phyloP scores from a whole-genome alignment of 805 yeast genomes.

The Blastobotrys muscicola region DNA sequence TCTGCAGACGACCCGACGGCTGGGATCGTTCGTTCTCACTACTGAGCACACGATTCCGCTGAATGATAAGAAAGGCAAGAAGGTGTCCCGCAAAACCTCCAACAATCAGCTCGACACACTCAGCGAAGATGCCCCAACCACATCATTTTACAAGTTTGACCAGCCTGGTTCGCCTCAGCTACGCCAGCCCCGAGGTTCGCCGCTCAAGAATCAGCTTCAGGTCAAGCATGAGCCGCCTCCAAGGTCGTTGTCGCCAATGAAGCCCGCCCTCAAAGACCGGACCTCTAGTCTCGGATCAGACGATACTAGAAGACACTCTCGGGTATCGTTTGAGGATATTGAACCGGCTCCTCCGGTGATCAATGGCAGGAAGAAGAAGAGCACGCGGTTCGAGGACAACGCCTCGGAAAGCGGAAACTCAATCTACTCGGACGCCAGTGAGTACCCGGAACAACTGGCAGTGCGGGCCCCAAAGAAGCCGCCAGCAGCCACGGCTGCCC shows the following conservation, averaged over 20 bases:
- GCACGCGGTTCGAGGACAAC: constrained; percentile 6
- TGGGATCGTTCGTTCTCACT: constrained; percentile 29
- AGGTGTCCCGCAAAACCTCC: too few relatives aligned
- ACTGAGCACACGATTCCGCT: constrained; percentile 12
- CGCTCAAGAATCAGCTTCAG: background rate
- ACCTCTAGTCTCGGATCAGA: too few relatives aligned
- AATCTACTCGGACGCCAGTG: constrained; percentile 18
- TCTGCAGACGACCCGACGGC: constrained; percentile 28
- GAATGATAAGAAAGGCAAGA: too few relatives aligned
- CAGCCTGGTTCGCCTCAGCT: too few relatives aligned
- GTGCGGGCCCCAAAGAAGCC: background rate
- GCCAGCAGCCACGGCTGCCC: background rate
- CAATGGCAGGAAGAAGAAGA: constrained; percentile 1
- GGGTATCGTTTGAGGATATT: constrained; percentile 5
- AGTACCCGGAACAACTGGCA: constrained; percentile 7
- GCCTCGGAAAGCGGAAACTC: constrained; percentile 15
- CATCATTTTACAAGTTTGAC: constrained; percentile 10
- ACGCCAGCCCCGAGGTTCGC: background rate
- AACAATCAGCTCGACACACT: too few relatives aligned
- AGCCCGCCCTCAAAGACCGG: constrained; percentile 24
- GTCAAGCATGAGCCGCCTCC: constrained; percentile 19
- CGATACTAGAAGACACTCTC: constrained; percentile 1
- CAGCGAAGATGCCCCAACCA: too few relatives aligned
- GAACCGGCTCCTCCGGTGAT: background rate
- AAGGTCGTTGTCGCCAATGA: constrained; percentile 25